Percentiles rank a stretch among this genome's conserved stretches.
phyloP scores from a whole-genome alignment of 345 rosid species.

The Angophora floribunda region DNA sequence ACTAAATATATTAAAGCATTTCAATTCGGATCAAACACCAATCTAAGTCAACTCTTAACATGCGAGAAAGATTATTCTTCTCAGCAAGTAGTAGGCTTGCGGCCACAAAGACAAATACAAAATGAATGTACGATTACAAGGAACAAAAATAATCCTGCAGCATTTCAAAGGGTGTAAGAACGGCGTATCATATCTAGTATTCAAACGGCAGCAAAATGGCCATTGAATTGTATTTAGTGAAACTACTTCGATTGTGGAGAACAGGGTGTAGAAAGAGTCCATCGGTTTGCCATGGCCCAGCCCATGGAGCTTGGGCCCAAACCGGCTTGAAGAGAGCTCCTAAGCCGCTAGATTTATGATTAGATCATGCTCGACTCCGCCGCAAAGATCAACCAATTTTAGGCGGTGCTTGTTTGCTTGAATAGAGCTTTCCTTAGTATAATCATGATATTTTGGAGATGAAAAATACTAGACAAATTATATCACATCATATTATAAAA shows the following conservation, averaged over 20 bases:
- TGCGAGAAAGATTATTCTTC: background rate
- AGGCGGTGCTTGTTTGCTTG: background rate
- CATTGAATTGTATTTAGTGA: background rate
- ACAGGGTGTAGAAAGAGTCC: background rate
- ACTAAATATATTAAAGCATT: background rate
- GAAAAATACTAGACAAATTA: background rate
- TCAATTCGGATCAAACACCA: background rate
- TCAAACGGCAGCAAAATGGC: background rate
- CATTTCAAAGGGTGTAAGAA: background rate
- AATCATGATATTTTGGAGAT: background rate
- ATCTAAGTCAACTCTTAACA: background rate
- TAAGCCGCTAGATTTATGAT: accelerated
- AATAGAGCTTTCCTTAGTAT: background rate
- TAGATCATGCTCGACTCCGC: background rate
- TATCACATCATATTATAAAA: accelerated
- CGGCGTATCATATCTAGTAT: background rate
- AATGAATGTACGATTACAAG: background rate
- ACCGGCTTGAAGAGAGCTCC: background rate
- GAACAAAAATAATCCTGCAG: background rate
- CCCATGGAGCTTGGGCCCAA: background rate
- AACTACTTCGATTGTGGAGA: background rate
- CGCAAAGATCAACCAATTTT: background rate
- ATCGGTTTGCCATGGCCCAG: background rate
- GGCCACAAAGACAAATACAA: background rate
- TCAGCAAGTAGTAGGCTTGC: background rate